Base-by-base conservation (phyloP, 441 rosid genomes). In the Mallotus japonicus region DNA sequence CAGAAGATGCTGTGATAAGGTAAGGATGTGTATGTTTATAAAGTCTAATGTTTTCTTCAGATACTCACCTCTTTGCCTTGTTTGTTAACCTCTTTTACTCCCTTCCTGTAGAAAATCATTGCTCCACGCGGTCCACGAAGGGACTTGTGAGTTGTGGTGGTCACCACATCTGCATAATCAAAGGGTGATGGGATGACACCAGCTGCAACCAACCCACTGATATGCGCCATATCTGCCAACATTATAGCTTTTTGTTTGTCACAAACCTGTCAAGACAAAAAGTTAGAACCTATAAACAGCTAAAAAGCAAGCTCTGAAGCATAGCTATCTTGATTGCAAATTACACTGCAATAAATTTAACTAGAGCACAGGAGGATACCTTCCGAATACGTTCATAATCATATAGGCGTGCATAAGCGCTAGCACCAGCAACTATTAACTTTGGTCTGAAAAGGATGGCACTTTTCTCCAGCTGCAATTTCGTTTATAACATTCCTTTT, bases 121-220 rank as follows among this genome's bases (percentile, higher is more conserved):
- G 99, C 99, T 60, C 99, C 99, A 77, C 98, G 91, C 3, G 99
- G 98, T 66, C 99, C 99, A 34, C 99, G 98, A 70, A 95, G 97
- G 55, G 99, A 95, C 81, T 95, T 95, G 86, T 95, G 99, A 62
- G 99, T 92, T 66, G 99, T 92, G 74, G 99, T 95, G 9, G 99
- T 95, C 75, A 95, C 99, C 51, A 95, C 78, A 83, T 92, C 97
- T 34, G 99, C 99, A 78, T 88, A 92, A 69, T 95, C 99, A 79
- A 92, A 95, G 47, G 99, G 99, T 77, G 99, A 95, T 66, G 99
- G 99, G 73, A 95, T 88, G 81, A 95, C 98, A 65, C 95, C 98
- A 71, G 97, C 99, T 69, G 97, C 99, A 76, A 92, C 97, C 90
- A 92, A 76, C 66, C 99, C 99, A 70, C 99, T 95, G 62, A 95